phyloP scores from a whole-genome alignment of 1,139 yeast species.

The Suhomyces bokatorum region DNA sequence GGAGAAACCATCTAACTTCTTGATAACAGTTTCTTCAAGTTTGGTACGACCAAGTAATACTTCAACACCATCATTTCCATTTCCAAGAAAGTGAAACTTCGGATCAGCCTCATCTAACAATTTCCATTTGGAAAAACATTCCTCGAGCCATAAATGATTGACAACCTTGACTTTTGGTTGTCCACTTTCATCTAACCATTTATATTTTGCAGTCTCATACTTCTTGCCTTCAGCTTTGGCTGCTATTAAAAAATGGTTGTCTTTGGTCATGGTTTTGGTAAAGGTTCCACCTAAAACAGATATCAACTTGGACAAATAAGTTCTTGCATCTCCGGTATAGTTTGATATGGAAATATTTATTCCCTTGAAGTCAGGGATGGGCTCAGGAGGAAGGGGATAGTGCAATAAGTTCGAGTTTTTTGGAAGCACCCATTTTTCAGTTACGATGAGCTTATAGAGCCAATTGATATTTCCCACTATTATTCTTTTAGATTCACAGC shows the following conservation, averaged over 20 bases:
- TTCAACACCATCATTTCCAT: slow-evolving; percentile 36
- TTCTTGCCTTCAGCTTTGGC: slow-evolving; percentile 72
- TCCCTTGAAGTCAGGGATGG: slow-evolving; percentile 53
- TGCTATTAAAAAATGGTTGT: slow-evolving; percentile 72
- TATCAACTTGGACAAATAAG: slow-evolving; percentile 66
- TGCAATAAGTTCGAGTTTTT: slow-evolving; percentile 56
- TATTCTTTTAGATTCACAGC: slow-evolving; percentile 26
- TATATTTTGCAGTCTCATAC: slow-evolving; percentile 65
- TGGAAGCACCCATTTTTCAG: slow-evolving; percentile 60
- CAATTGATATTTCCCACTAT: slow-evolving; percentile 70
- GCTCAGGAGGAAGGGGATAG: slow-evolving; percentile 63
- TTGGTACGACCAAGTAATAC: slow-evolving; percentile 54
- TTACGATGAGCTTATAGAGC: slow-evolving; percentile 66
- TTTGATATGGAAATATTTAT: slow-evolving; percentile 69
- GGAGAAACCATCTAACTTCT: slow-evolving; percentile 32
- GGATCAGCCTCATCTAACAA: slow-evolving; percentile 44
- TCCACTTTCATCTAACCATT: slow-evolving; percentile 44
- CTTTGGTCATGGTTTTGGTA: slow-evolving; percentile 65
- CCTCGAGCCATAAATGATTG: slow-evolving; percentile 91
- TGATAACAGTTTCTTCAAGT: slow-evolving; percentile 42
- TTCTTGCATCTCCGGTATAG: slow-evolving; percentile 81
- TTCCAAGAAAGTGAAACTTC: slow-evolving; percentile 50
- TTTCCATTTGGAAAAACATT: slow-evolving; percentile 64
- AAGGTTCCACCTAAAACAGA: slow-evolving; percentile 73
- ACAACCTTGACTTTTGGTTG: slow-evolving; percentile 51